These are phyloP conservation scores for Solanum microdontum DNA, from an alignment of 257 asterid species.

Conservation along the genomic window DNA sequence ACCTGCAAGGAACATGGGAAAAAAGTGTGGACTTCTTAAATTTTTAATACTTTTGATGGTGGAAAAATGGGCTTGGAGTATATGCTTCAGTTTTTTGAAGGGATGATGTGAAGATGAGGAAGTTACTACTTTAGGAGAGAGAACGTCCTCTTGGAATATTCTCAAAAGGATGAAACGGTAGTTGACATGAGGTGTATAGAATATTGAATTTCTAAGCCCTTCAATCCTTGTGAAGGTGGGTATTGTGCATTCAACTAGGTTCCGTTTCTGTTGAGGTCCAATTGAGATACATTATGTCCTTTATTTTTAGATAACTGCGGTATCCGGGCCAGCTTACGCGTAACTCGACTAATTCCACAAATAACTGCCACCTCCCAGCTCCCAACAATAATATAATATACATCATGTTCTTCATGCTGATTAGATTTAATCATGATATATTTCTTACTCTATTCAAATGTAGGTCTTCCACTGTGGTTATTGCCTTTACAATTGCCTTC, in stretches of 20 bases:
- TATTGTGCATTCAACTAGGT: not conserved
- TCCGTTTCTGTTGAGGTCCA: not conserved
- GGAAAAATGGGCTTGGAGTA: not conserved
- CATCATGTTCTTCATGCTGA: not conserved
- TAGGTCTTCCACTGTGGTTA: constrained; percentile 75
- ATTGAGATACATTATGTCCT: not conserved
- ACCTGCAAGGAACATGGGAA: not conserved
- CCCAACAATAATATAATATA: not conserved
- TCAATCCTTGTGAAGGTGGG: not conserved
- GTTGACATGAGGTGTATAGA: not conserved
- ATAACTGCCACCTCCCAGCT: not conserved
- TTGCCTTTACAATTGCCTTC: constrained; percentile 61
- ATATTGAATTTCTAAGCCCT: not conserved
- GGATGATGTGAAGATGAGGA: not conserved
- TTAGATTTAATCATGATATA: not conserved
- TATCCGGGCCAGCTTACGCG: not conserved
- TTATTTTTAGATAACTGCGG: not conserved
- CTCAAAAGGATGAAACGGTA: not conserved
- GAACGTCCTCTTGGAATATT: not conserved
- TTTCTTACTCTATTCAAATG: not conserved
- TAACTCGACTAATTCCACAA: not conserved
- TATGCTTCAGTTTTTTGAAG: not conserved
- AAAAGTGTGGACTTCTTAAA: not conserved
- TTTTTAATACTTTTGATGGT: not conserved
- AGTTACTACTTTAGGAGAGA: not conserved